phyloP scores from a whole-genome alignment of 2,329 filamentous ascomycete genomes.

The Clonostachys solani region DNA sequence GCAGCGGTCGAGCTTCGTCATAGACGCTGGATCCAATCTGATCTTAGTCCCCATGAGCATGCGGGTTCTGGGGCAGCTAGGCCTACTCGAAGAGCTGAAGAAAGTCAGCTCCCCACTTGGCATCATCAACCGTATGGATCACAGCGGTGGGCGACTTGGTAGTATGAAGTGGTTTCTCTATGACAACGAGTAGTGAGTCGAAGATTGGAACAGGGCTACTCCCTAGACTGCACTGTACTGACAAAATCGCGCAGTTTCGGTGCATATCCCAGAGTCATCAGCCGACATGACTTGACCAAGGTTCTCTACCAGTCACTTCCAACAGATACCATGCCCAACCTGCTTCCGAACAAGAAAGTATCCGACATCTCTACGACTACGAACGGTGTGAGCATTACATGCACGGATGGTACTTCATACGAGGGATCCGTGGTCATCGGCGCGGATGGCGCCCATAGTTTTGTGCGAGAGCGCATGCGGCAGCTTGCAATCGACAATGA shows the following conservation, averaged over 20 bases:
- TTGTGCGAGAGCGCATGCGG: slow-evolving; percentile 13
- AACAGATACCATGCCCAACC: background rate
- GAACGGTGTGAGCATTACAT: background rate
- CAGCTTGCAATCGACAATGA: slow-evolving; percentile 14
- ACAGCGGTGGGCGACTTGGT: slow-evolving; percentile 15
- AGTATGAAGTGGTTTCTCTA: slow-evolving; percentile 12
- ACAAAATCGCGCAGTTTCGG: background rate
- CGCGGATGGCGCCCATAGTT: slow-evolving; percentile 12
- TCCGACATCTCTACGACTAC: background rate
- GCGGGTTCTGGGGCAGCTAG: slow-evolving; percentile 24
- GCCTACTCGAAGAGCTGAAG: slow-evolving; percentile 13
- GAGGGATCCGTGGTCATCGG: slow-evolving; percentile 7
- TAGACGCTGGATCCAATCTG: slow-evolving; percentile 21
- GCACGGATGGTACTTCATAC: background rate
- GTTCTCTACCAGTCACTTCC: slow-evolving; percentile 2
- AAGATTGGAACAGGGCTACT: no score
- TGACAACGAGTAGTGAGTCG: slow-evolving; percentile 14
- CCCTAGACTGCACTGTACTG: no score
- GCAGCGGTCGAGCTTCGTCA: slow-evolving; percentile 14
- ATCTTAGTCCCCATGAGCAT: slow-evolving; percentile 18
- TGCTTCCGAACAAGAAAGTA: background rate
- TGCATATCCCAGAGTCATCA: background rate
- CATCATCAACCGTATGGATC: slow-evolving; percentile 13
- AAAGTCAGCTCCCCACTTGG: slow-evolving; percentile 11
- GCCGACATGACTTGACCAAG: slow-evolving; percentile 2